phyloP scores from a whole-genome alignment of 1,284 basidiomycete species.

The Boletus smithii region DNA sequence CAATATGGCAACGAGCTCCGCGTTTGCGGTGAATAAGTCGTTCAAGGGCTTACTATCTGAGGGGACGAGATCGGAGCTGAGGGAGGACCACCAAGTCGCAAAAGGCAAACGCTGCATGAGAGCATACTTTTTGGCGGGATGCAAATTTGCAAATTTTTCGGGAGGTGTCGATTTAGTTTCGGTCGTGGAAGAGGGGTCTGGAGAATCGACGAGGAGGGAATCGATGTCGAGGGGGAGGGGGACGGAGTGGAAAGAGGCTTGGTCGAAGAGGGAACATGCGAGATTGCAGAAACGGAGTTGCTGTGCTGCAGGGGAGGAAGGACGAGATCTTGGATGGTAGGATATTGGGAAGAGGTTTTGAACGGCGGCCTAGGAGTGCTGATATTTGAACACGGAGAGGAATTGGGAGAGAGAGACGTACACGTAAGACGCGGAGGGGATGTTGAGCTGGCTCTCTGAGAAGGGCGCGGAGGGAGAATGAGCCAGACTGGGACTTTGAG shows the following conservation, averaged over 20 bases:
- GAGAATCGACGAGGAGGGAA: conserved; percentile 40
- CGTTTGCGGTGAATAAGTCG: conserved; percentile 56
- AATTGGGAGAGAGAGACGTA: conserved; percentile 32
- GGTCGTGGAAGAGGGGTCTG: conserved; percentile 26
- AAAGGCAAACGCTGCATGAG: conserved; percentile 72
- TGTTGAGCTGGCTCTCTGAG: conserved; percentile 53
- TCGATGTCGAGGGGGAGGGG: conserved; percentile 45
- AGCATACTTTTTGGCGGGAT: conserved; percentile 54
- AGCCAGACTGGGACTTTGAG: conserved; percentile 33
- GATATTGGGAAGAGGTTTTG: conserved; percentile 64
- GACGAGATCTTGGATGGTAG: conserved; percentile 56
- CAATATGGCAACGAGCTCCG: conserved; percentile 69
- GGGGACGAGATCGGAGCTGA: conserved; percentile 45
- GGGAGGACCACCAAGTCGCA: conserved; percentile 76
- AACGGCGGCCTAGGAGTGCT: conserved; percentile 50
- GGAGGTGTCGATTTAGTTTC: conserved; percentile 23
- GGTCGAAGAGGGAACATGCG: conserved; percentile 65
- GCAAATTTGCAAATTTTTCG: conserved; percentile 27
- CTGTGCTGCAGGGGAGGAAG: conserved; percentile 59
- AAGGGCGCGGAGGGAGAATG: conserved; percentile 61
- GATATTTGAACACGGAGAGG: conserved; percentile 7
- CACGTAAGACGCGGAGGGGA: conserved; percentile 51
- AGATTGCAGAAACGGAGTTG: conserved; percentile 72
- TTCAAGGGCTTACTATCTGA: conserved; percentile 43
- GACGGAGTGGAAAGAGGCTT: conserved; percentile 53